Conservation (phyloP, 2,329 filamentous ascomycete genomes). For the Ophiostoma quercus region DNA sequence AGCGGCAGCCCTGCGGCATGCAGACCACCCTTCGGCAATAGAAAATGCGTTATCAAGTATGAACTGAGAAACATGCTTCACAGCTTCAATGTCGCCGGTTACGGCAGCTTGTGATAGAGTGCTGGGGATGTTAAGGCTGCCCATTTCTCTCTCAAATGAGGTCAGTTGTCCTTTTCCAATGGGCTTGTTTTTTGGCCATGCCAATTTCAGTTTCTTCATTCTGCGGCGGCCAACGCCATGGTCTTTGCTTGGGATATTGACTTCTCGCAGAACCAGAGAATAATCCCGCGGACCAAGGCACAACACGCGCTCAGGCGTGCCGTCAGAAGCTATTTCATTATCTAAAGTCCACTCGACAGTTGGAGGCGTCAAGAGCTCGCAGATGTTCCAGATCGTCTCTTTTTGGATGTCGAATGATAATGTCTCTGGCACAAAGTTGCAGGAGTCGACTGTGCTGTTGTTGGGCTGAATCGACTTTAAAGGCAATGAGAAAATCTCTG, state of each 20-base stretch:
- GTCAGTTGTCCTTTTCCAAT: too few species aligned
- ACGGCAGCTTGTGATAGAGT: too few species aligned
- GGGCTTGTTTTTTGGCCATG: too few species aligned
- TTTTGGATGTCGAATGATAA: too few species aligned
- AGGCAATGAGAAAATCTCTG: background rate
- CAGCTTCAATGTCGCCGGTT: too few species aligned
- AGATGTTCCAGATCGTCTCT: background rate
- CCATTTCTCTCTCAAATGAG: too few species aligned
- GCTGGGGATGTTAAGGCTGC: too few species aligned
- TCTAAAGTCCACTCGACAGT: background rate
- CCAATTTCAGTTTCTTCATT: too few species aligned
- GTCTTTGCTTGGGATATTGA: too few species aligned
- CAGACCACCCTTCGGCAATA: background rate
- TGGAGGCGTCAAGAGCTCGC: background rate
- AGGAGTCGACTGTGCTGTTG: background rate
- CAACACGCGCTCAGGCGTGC: background rate
- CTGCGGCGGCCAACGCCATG: too few species aligned
- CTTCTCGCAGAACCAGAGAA: background rate
- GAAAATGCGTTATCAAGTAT: too few species aligned
- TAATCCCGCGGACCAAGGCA: background rate
- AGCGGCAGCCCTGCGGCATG: background rate
- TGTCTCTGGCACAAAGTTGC: background rate
- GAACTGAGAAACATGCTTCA: too few species aligned
- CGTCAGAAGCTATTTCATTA: fast-evolving
- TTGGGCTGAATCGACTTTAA: background rate